These are phyloP conservation scores for Paramecium sexaurelia DNA, from an alignment of 73 alveolate species.

Conservation along the genomic window DNA sequence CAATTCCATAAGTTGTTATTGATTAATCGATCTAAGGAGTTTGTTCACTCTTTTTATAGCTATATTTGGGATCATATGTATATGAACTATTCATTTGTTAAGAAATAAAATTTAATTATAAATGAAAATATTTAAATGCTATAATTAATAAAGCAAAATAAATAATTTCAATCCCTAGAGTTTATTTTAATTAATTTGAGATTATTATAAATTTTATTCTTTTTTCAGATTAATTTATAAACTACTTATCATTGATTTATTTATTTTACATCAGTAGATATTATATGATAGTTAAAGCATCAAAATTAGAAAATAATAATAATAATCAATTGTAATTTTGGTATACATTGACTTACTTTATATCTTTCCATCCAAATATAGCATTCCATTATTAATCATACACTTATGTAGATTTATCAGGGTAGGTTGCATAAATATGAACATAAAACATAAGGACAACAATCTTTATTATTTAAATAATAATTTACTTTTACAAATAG, in stretches of 20 bases:
- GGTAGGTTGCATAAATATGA: constrained; percentile 42
- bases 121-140: background rate
- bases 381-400: constrained; percentile 42
- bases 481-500: background rate
- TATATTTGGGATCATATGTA: background rate
- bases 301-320: background rate
- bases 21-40: background rate
- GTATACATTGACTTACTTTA: background rate
- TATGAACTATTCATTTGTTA: background rate
- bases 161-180: background rate
- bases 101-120: background rate
- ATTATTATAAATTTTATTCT: no score
- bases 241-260: no score
- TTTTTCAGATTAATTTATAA: no score
- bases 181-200: background rate
- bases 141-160: background rate
- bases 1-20: background rate
- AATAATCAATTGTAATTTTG: background rate
- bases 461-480: background rate
- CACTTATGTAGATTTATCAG: constrained; percentile 51
- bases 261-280: no score
- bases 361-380: constrained; percentile 29
- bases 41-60: background rate
- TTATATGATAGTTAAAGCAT: background rate
- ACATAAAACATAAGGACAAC: background rate